Evolutionary conservation across 2,329 filamentous ascomycete species (phyloP), one percentile per base, ranked within the genome.

Genomic region (Colletotrichum echinochloae): DNA sequence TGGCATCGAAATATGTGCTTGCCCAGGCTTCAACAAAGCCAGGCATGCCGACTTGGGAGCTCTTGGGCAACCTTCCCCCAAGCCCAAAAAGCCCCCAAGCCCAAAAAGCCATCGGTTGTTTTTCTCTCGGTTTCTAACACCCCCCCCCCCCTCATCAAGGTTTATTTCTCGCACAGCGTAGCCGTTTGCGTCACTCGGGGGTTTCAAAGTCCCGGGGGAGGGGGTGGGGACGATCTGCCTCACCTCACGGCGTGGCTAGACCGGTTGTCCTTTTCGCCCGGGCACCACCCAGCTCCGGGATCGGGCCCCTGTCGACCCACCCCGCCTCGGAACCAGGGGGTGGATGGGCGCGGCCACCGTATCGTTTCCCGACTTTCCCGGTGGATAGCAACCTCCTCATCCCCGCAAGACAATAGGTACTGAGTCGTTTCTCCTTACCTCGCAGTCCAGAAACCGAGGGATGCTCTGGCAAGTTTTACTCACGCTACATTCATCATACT

Each of bases 301-400:
- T 67, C 57, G 67, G 67, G 44, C 44, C 64, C 37, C 44, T 28
- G 33, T 62, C 67, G 57, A 35, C 57, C 64, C 41, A 57, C 41
- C 57, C 64, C 67, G 64, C 49, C 23, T 48, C 44, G 41, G 37
- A 35, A 26, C 20, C 48, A 39, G 41, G 44, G 30, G 20, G 20
- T 23, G 30, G 20, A 9, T 23, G 44, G 44, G 44, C 26, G 56
- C 16, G 60, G 51, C 39, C 39, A 56, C 55, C 49, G 55, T 41
- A 37, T 55, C 28, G 41, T 56, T 39, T 33, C 46, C 33, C 20
- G 18, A 41, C 51, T 30, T 49, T 39, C 37, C 49, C 59, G 18
- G 14, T 23, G n/a, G 28, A n/a, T 28, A 11, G n/a, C n/a, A 37
- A 23, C 30, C 16, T 23, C 11, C 41, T 18, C 20, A 20, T 18